Conservation (phyloP, 140 eudicot genomes). For the Cichorium intybus region DNA sequence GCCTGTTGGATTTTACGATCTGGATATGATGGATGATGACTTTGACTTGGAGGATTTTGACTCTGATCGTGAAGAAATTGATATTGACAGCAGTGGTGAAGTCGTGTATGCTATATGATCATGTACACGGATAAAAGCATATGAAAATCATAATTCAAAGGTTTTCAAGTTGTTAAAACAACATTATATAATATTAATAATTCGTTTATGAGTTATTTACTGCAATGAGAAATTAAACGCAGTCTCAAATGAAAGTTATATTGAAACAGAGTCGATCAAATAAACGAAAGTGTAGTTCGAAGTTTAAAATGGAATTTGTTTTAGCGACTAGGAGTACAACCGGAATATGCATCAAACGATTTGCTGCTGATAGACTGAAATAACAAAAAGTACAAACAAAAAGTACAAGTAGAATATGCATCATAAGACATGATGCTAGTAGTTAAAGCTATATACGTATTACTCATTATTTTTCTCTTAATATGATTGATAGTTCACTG, state of each 20-base stretch:
- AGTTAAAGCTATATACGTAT: conserved; percentile 7
- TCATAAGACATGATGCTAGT: conserved; percentile 7
- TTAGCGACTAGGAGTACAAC: conserved; percentile 2
- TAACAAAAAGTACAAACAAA: conserved; percentile 9
- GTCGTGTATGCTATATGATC: conserved; percentile 56
- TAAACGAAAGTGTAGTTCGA: background rate
- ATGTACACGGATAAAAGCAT: conserved; percentile 7
- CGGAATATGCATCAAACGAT: conserved; percentile 6
- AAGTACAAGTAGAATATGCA: conserved; percentile 22
- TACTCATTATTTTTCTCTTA: background rate
- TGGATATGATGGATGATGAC: conserved; percentile 76
- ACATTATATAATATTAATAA: background rate
- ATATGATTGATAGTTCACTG: conserved; percentile 15
- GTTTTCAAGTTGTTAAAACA: background rate
- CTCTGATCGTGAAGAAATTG: conserved; percentile 53
- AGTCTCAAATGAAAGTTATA: background rate
- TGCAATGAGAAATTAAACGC: too few species aligned
- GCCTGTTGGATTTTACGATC: conserved; percentile 51
- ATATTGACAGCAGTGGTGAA: conserved; percentile 75
- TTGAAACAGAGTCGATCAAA: conserved; percentile 8
- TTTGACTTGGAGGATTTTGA: conserved; percentile 58
- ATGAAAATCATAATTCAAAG: background rate
- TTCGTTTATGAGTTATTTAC: background rate
- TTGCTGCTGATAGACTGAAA: too few species aligned
- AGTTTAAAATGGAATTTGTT: conserved; percentile 10